phyloP scores from a whole-genome alignment of 352 stramenopile genomes.

The Globisporangium okanoganense region DNA sequence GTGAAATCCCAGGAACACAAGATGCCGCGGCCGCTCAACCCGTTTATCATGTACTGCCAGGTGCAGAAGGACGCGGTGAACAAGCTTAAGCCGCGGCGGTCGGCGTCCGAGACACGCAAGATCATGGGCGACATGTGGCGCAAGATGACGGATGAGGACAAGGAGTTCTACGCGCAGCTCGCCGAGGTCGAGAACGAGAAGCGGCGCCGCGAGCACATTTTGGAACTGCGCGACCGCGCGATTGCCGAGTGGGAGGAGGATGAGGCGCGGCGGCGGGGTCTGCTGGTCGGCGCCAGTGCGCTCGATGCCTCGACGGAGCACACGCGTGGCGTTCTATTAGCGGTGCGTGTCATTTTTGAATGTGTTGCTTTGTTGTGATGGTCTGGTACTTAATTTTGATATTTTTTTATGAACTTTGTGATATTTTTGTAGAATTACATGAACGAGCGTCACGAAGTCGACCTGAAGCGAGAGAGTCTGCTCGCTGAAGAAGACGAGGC shows the following conservation, averaged over 20 bases:
- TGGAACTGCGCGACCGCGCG: slow-evolving; percentile 63
- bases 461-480: slow-evolving; percentile 39
- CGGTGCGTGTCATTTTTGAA: slow-evolving; percentile 31
- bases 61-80: slow-evolving; percentile 64
- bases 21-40: slow-evolving; percentile 63
- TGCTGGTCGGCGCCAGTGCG: slow-evolving; percentile 49
- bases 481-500: slow-evolving; percentile 37
- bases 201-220: slow-evolving; percentile 59
- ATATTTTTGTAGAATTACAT: slow-evolving; percentile 52
- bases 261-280: slow-evolving; percentile 53
- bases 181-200: slow-evolving; percentile 81
- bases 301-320: slow-evolving; percentile 59
- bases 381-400: neutral
- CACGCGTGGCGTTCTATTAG: slow-evolving; percentile 59
- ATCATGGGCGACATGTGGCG: slow-evolving; percentile 84
- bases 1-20: slow-evolving; percentile 21
- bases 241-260: slow-evolving; percentile 81
- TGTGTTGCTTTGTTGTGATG: too few species aligned
- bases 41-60: slow-evolving; percentile 83
- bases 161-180: slow-evolving; percentile 73
- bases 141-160: slow-evolving; percentile 77
- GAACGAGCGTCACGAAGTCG: slow-evolving; percentile 69
- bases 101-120: slow-evolving; percentile 68
- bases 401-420: slow-evolving; percentile 6
- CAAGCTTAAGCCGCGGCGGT: slow-evolving; percentile 47